phyloP scores from a whole-genome alignment of 768 basidiomycete genomes.

The Calocybe cyanea region DNA sequence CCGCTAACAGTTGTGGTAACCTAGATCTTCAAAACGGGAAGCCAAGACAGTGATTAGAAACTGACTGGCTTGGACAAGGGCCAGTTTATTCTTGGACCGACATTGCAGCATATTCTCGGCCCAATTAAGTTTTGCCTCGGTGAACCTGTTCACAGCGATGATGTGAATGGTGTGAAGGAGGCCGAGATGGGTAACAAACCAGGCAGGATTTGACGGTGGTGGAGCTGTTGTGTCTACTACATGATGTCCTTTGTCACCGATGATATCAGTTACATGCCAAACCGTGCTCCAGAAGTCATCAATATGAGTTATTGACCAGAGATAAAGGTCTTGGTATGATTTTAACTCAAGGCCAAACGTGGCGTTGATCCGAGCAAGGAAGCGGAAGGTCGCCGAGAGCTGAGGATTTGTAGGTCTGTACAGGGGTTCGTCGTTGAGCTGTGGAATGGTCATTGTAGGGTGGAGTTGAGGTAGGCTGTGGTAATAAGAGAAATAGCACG shows the following conservation, averaged over 20 bases:
- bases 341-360: conserved; percentile 38
- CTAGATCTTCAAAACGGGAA: conserved; percentile 9
- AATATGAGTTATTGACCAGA: conserved; percentile 59
- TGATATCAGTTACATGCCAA: conserved; percentile 66
- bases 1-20: conserved; percentile 39
- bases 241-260: conserved; percentile 58
- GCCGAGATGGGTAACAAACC: conserved; percentile 37
- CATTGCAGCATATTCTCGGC: conserved; percentile 75
- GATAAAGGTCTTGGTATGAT: conserved; percentile 62
- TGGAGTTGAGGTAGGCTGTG: conserved; percentile 1
- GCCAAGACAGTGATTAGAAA: conserved; percentile 22
- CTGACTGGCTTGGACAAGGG: conserved; percentile 69
- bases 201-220: conserved; percentile 61
- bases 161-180: conserved; percentile 8
- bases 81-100: conserved; percentile 53
- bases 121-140: conserved; percentile 66
- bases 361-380: conserved; percentile 49
- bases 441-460: conserved; percentile 10
- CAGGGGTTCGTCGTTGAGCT: conserved; percentile 27
- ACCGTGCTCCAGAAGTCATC: conserved; percentile 67
- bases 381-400: conserved; percentile 42
- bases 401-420: conserved; percentile 40
- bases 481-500: conserved; percentile 5
- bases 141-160: conserved; percentile 36
- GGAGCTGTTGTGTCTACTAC: conserved; percentile 52